Percentiles rank a stretch among this genome's conserved stretches.
Evolutionary conservation across 805 yeast species (phyloP).

Genomic region (Kurtzmaniella cleridarum): DNA sequence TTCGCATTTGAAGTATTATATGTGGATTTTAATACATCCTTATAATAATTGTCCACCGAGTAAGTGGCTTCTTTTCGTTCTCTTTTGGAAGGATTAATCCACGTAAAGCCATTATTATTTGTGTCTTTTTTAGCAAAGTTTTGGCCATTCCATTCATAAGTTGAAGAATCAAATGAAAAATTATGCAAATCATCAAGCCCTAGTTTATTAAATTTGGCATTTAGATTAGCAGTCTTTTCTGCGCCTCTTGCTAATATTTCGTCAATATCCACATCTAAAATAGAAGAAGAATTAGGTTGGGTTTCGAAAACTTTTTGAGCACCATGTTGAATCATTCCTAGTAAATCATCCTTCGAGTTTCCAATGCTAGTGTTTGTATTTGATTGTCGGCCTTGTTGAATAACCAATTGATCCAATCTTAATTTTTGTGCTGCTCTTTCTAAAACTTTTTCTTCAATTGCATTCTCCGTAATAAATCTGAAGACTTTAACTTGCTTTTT

Average conservation of each 20-base stretch:
- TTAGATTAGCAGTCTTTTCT: conserved; percentile 71
- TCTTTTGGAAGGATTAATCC: conserved; percentile 74
- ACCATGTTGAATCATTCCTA: conserved; percentile 96
- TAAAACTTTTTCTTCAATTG: conserved; percentile 92
- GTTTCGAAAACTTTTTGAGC: conserved; percentile 80
- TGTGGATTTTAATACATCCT: conserved; percentile 49
- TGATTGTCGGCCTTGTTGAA: conserved; percentile 79
- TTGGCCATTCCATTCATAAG: conserved; percentile 96
- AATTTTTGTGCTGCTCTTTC: conserved; percentile 95
- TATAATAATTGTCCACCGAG: conserved; percentile 70
- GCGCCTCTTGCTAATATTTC: conserved; percentile 76
- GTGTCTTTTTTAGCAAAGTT: conserved; percentile 60
- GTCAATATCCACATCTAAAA: conserved; percentile 70
- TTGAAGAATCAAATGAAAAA: conserved; percentile 80
- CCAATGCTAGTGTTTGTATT: conserved; percentile 44
- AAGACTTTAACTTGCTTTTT: conserved; percentile 91
- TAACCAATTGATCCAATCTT: conserved; percentile 88
- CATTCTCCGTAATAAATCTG: conserved; percentile 90
- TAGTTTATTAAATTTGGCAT: conserved; percentile 74
- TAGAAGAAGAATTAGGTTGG: conserved; percentile 19
- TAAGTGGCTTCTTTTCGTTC: conserved; percentile 76
- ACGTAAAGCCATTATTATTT: conserved; percentile 38
- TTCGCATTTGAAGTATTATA: conserved; percentile 10
- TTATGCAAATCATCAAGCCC: conserved; percentile 93
- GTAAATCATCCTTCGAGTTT: conserved; percentile 72